These are phyloP conservation scores for Saturnispora zaruensis DNA, from an alignment of 805 yeast species.

Conservation along the genomic window DNA sequence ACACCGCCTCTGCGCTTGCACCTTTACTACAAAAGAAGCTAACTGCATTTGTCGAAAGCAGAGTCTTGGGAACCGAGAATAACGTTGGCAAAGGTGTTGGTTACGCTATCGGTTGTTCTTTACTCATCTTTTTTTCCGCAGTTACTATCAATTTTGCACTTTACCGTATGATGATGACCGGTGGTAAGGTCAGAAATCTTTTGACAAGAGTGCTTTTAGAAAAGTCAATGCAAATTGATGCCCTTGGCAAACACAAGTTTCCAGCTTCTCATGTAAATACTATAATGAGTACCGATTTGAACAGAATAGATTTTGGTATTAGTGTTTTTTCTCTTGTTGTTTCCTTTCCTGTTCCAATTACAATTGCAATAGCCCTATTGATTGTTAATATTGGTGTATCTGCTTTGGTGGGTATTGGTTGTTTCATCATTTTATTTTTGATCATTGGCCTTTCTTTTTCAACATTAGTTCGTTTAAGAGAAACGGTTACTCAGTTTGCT, in stretches of 20 bases:
- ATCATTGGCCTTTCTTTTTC: conserved; percentile 39
- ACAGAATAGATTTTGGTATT: conserved; percentile 68
- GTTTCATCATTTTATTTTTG: conserved; percentile 41
- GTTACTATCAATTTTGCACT: conserved; percentile 53
- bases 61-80: conserved; percentile 33
- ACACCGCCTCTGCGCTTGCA: conserved; percentile 42
- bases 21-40: conserved; percentile 62
- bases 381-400: conserved; percentile 62
- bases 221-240: conserved; percentile 58
- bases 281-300: conserved; percentile 70
- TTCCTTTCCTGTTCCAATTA: conserved; percentile 54
- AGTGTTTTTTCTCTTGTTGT: conserved; percentile 59
- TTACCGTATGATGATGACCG: conserved; percentile 49
- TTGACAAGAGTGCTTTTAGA: conserved; percentile 59
- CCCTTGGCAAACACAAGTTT: conserved; percentile 51
- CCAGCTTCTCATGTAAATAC: conserved; percentile 70
- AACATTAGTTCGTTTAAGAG: conserved; percentile 45
- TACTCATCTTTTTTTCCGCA: conserved; percentile 43
- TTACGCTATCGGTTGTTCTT: conserved; percentile 61
- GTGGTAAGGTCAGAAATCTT: conserved; percentile 63
- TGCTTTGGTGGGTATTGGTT: conserved; percentile 61
- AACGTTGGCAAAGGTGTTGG: conserved; percentile 61
- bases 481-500: conserved; percentile 51
- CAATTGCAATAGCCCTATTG: conserved; percentile 56
- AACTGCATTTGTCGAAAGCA: conserved; percentile 51